phyloP scores from a whole-genome alignment of 257 asterid species.

The Jacaranda copaia region DNA sequence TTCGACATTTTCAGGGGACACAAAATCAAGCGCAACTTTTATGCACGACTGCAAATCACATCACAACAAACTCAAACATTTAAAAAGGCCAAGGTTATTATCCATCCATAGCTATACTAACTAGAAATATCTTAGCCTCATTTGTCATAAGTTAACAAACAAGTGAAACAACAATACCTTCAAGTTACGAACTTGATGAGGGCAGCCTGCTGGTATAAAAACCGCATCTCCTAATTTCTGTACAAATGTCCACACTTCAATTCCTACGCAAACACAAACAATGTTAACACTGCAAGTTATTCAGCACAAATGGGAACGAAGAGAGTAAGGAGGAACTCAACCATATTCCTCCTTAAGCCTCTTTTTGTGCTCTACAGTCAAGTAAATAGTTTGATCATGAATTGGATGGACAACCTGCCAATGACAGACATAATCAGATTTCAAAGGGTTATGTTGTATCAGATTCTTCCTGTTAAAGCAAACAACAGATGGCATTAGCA shows the following conservation, averaged over 20 bases:
- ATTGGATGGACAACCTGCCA: slow-evolving; percentile 74
- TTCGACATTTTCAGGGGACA: slow-evolving; percentile 53
- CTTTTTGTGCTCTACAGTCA: slow-evolving; percentile 54
- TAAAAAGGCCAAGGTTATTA: not conserved
- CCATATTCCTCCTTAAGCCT: slow-evolving; percentile 63
- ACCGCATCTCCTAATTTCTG: slow-evolving; percentile 60
- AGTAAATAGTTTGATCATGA: slow-evolving; percentile 76
- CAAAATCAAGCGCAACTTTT: slow-evolving; percentile 55
- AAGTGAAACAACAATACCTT: slow-evolving; percentile 43
- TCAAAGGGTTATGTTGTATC: too few species aligned
- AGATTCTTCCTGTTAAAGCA: too few species aligned
- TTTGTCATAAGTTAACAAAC: not conserved
- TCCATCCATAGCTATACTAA: not conserved
- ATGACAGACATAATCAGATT: slow-evolving; percentile 3
- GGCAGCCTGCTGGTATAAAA: slow-evolving; percentile 58
- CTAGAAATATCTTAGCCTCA: not conserved
- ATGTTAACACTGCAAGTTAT: not conserved
- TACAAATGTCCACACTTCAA: slow-evolving; percentile 61
- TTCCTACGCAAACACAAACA: slow-evolving; percentile 37
- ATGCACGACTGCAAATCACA: slow-evolving; percentile 52
- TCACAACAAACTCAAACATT: not conserved
- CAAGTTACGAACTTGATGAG: slow-evolving; percentile 59
- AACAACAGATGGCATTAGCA: too few species aligned
- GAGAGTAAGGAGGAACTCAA: not conserved
- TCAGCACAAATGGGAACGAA: not conserved